These are phyloP conservation scores for Lactifluus hygrophoroides DNA, from an alignment of 768 basidiomycete species.

Conservation along the genomic window DNA sequence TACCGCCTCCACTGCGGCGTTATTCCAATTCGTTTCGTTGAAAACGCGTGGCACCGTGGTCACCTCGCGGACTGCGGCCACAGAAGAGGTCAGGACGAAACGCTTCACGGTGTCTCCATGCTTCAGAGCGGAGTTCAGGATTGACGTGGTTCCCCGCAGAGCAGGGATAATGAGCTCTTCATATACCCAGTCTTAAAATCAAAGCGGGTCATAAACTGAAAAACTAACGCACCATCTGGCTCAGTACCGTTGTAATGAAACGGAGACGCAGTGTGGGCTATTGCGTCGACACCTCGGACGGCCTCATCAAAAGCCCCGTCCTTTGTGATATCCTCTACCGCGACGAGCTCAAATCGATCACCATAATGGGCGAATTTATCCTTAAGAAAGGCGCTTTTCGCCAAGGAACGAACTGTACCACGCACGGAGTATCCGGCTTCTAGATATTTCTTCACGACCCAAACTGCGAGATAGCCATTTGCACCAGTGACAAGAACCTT, in stretches of 20 bases:
- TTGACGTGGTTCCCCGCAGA: constrained; percentile 55
- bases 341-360: constrained; percentile 50
- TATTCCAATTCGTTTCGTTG: constrained; percentile 41
- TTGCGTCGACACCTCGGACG: constrained; percentile 65
- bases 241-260: constrained; percentile 40
- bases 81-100: constrained; percentile 53
- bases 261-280: constrained; percentile 64
- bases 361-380: constrained; percentile 46
- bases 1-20: constrained; percentile 35
- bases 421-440: constrained; percentile 55
- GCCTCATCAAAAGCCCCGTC: constrained; percentile 68
- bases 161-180: constrained; percentile 63
- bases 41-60: constrained; percentile 18
- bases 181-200: neutral
- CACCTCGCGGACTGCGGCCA: constrained; percentile 36
- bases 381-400: constrained; percentile 51
- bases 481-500: constrained; percentile 50
- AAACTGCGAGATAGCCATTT: constrained; percentile 51
- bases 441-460: constrained; percentile 48
- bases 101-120: constrained; percentile 49
- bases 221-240: constrained; percentile 24
- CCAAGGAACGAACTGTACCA: constrained; percentile 53
- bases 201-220: neutral
- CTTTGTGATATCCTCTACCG: constrained; percentile 62
- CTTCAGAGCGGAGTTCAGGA: constrained; percentile 52